Percentiles rank a stretch among this genome's conserved stretches.
Conservation (phyloP, 2,329 filamentous ascomycete species). For the Diplodia scrobiculata region DNA sequence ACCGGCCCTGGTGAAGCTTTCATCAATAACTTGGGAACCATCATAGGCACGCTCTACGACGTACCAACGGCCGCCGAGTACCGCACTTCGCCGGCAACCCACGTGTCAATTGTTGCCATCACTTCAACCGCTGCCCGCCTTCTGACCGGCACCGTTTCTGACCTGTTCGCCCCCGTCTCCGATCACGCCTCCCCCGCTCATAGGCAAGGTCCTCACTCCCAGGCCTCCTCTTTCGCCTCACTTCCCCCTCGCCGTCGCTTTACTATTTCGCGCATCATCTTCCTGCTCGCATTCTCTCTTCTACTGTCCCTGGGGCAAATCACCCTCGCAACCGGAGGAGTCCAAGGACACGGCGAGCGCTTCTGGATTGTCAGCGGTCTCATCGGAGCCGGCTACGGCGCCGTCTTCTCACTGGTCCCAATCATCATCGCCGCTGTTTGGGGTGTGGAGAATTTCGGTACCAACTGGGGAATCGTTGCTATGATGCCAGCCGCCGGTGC, state of each 20-base stretch:
- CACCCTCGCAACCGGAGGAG: slow-evolving; percentile 71
- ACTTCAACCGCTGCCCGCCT: slow-evolving; percentile 89
- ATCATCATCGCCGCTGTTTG: slow-evolving; percentile 96
- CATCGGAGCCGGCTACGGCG: slow-evolving; percentile 89
- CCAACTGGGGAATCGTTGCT: slow-evolving; percentile 94
- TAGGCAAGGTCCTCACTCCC: slow-evolving; percentile 53
- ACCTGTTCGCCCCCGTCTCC: slow-evolving; percentile 72
- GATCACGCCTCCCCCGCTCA: slow-evolving; percentile 50
- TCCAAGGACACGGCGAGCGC: slow-evolving; percentile 72
- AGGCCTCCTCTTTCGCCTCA: slow-evolving; percentile 47
- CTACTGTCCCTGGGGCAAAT: slow-evolving; percentile 74
- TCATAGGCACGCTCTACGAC: slow-evolving; percentile 81
- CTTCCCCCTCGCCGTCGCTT: slow-evolving; percentile 46
- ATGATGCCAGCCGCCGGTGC: slow-evolving; percentile 88
- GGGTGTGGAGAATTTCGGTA: slow-evolving; percentile 98
- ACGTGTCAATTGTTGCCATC: slow-evolving; percentile 88
- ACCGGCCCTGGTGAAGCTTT: slow-evolving; percentile 96
- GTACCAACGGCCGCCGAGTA: slow-evolving; percentile 53
- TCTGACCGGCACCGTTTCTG: slow-evolving; percentile 84
- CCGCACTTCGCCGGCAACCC: slow-evolving; percentile 72
- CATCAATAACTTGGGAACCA: slow-evolving; percentile 93
- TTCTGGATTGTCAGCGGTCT: slow-evolving; percentile 85
- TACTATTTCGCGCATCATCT: slow-evolving; percentile 73
- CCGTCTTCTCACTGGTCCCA: slow-evolving; percentile 83
- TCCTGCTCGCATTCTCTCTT: slow-evolving; percentile 74